Evolutionary conservation across 805 yeast species (phyloP), one percentile per base, ranked within the genome.

Genomic region (Zygosaccharomyces siamensis): DNA sequence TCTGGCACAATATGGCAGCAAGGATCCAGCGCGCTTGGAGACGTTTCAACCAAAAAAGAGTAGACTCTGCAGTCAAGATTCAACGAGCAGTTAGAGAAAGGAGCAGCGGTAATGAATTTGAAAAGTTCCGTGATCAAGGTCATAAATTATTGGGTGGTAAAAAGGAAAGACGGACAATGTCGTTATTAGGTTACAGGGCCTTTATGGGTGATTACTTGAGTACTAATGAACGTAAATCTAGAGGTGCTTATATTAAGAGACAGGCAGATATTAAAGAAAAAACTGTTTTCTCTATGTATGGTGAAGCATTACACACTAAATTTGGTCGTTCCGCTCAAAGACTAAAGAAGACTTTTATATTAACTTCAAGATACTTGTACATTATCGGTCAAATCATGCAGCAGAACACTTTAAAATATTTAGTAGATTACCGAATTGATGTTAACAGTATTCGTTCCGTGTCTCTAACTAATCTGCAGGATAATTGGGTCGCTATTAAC

Each of bases 1-100:
- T 89, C 66, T 93, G 99, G 98, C 92, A 89, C 62, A 88, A 87
- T 59, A 93, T 93, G 95, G 99, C 99, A 4, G 90, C 96, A 3
- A 81, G 95, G 60, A 92, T 93, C 58, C 99, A 93, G 73, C 80
- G 97, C 56, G 98, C 99, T 3, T 89, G 97, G 87, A 79, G 99
- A 72, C 76, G 87, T 59, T 87, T 84, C 63, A 72, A 83, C 53
- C 83, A 81, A 67, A 77, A 87, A 62, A 83, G 90, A 71, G 85
- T 83, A 48, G 96, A 88, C 60, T 89, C 95, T 21, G 97, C 97
- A 1, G 80, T 78, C 50, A 77, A 75, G 46, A 80, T 89, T 38
- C 97, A 90, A 69, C 77, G 83, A 52, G 81, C 86, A 42, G 88
- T 95, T 85, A 80, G 93, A 66, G 84, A 79, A 51, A 79, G 82